A percentile compares a stretch with the other conserved stretches of the same genome.
Evolutionary conservation across 257 asterid species (phyloP).

Genomic region (Solanum lycopersicoides): DNA sequence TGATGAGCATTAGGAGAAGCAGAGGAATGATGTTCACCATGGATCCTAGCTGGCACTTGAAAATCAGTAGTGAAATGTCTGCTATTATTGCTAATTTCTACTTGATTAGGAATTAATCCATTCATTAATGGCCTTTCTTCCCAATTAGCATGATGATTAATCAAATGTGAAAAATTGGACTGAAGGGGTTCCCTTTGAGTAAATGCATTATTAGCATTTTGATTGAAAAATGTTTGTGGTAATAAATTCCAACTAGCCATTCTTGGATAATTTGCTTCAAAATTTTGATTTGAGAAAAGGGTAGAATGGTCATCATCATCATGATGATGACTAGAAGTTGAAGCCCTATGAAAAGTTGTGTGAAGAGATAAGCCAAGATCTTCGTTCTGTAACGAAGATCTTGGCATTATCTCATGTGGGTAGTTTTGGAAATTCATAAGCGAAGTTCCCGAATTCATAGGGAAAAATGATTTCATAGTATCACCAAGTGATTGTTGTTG

Average conservation of each 20-base stretch:
- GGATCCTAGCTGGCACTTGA: slow-evolving; percentile 85
- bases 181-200: slow-evolving; percentile 99
- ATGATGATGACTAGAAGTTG: background rate
- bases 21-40: slow-evolving; percentile 96
- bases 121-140: slow-evolving; percentile 14
- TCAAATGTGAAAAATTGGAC: slow-evolving; percentile 95
- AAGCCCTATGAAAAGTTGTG: background rate
- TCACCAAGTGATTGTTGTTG: slow-evolving; percentile 76
- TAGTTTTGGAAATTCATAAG: slow-evolving; percentile 62
- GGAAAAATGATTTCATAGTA: slow-evolving; percentile 84
- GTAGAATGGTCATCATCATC: background rate
- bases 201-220: slow-evolving; percentile 10
- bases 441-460: slow-evolving; percentile 48
- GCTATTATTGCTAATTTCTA: slow-evolving; percentile 20
- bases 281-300: background rate
- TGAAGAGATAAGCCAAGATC: slow-evolving; percentile 32
- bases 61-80: slow-evolving; percentile 61
- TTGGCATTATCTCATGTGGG: slow-evolving; percentile 38
- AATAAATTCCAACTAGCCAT: background rate
- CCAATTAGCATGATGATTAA: slow-evolving; percentile 30
- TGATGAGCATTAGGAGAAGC: slow-evolving; percentile 95
- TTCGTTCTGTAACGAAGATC: slow-evolving; percentile 44
- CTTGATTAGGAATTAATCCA: slow-evolving; percentile 56
- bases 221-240: background rate
- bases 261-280: slow-evolving; percentile 1